These are phyloP conservation scores for Dichotomopilus funicola DNA, from an alignment of 2,329 filamentous ascomycete species.

Conservation along the genomic window DNA sequence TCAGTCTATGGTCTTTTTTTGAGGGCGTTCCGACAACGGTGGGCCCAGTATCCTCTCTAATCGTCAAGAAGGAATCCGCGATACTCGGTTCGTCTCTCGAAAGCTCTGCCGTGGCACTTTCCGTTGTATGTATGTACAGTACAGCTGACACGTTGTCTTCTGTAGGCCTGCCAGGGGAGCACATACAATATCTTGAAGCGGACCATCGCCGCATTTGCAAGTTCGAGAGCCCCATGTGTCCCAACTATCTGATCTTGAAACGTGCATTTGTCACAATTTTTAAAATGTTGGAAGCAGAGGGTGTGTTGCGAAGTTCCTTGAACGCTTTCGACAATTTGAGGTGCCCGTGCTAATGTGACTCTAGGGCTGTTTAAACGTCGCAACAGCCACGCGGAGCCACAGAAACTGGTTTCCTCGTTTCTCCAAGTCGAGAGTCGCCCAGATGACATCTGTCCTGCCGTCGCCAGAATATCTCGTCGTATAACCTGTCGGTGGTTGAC, in stretches of 20 bases:
- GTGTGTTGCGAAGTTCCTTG: neutral
- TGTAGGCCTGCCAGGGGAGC: conserved; percentile 17
- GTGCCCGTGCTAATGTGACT: neutral
- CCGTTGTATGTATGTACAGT: neutral
- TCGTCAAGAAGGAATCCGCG: conserved; percentile 26
- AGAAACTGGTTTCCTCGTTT: conserved; percentile 12
- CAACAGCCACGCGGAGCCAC: conserved; percentile 6
- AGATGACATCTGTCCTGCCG: conserved; percentile 15
- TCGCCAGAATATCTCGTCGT: conserved; percentile 15
- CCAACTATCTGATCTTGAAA: conserved; percentile 20
- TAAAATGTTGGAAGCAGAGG: conserved; percentile 2
- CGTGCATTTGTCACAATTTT: conserved; percentile 13
- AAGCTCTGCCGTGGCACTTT: neutral
- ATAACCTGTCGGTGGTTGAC: conserved; percentile 15
- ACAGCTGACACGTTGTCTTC: neutral
- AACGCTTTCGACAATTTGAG: neutral
- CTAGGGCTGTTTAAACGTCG: neutral
- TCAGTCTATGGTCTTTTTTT: neutral
- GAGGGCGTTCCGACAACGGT: neutral
- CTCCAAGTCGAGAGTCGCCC: conserved; percentile 15
- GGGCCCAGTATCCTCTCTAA: neutral
- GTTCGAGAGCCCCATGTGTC: conserved; percentile 17
- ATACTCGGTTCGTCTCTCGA: conserved; percentile 1
- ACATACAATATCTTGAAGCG: conserved; percentile 20
- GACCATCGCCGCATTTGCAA: conserved; percentile 26